phyloP scores from a whole-genome alignment of 1,139 yeast genomes.

The Diutina scorzettiae region DNA sequence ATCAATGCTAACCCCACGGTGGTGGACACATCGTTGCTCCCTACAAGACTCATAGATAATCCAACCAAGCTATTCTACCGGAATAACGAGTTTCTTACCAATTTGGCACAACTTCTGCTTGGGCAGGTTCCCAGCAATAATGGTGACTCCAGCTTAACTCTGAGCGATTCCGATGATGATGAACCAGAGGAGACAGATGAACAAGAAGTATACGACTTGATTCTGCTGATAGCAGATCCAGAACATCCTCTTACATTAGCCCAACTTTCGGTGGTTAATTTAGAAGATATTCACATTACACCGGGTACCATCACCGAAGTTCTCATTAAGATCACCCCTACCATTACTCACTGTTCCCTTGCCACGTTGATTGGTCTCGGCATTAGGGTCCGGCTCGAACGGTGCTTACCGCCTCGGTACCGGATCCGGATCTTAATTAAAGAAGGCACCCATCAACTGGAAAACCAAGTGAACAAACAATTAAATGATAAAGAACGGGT shows the following conservation, averaged over 20 bases:
- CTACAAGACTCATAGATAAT: constrained; percentile 39
- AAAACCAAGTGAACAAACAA: constrained; percentile 91
- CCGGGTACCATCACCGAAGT: constrained; percentile 58
- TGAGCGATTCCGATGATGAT: constrained; percentile 11
- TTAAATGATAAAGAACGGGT: constrained; percentile 95
- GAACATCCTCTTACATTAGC: constrained; percentile 95
- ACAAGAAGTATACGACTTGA: constrained; percentile 46
- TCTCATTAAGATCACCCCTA: constrained; percentile 80
- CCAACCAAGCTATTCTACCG: constrained; percentile 10
- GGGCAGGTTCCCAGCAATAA: neutral
- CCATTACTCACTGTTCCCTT: constrained; percentile 92
- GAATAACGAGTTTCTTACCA: constrained; percentile 13
- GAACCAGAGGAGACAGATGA: constrained; percentile 66
- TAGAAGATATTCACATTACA: constrained; percentile 62
- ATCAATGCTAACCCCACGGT: constrained; percentile 90
- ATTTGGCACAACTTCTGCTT: constrained; percentile 18
- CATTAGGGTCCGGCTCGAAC: constrained; percentile 78
- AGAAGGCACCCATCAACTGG: constrained; percentile 93
- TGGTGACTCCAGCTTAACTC: neutral
- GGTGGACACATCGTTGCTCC: constrained; percentile 62
- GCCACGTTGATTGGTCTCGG: constrained; percentile 96
- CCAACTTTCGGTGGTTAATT: constrained; percentile 85
- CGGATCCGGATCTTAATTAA: constrained; percentile 71
- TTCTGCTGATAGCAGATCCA: constrained; percentile 88
- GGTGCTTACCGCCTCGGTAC: constrained; percentile 79